phyloP scores from a whole-genome alignment of 1,139 yeast genomes.

The Suhomyces anneliseae region DNA sequence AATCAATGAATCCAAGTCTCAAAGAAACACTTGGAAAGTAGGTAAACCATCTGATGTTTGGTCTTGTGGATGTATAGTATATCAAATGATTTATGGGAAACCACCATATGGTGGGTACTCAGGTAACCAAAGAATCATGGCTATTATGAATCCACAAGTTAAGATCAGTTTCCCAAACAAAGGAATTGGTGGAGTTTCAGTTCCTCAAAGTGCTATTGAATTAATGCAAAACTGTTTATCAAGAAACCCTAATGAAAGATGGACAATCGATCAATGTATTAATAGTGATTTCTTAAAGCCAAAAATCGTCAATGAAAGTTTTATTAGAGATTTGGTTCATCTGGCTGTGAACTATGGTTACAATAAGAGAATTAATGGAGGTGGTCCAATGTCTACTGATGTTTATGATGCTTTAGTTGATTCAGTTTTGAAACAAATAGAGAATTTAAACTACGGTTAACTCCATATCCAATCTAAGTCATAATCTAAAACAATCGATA shows the following conservation, averaged over 20 bases:
- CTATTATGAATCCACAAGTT: conserved; percentile 86
- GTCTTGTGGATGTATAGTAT: conserved; percentile 96
- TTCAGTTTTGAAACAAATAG: conserved; percentile 41
- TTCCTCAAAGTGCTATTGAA: conserved; percentile 70
- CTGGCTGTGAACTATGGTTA: conserved; percentile 74
- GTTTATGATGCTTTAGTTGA: conserved; percentile 45
- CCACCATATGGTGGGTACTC: conserved; percentile 87
- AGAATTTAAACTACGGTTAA: conserved; percentile 37
- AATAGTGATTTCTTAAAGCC: conserved; percentile 66
- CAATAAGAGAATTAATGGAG: conserved; percentile 35
- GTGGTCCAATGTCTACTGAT: conserved; percentile 37
- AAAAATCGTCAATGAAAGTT: conserved; percentile 63
- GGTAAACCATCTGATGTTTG: conserved; percentile 96
- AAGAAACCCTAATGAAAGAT: conserved; percentile 69
- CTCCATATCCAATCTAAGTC: not conserved
- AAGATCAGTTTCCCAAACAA: conserved; percentile 65
- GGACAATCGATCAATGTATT: conserved; percentile 65
- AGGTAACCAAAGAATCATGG: conserved; percentile 78
- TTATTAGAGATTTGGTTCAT: conserved; percentile 69
- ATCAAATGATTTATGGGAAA: conserved; percentile 91
- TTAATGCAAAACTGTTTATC: conserved; percentile 71
- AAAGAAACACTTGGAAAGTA: conserved; percentile 70
- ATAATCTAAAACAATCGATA: too few relatives aligned
- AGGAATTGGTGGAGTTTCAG: conserved; percentile 62
- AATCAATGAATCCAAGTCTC: conserved; percentile 9